A percentile compares a stretch with the other conserved stretches of the same genome.
Evolutionary conservation across 805 yeast species (phyloP).

Genomic region (Cyberlindnera lachancei): DNA sequence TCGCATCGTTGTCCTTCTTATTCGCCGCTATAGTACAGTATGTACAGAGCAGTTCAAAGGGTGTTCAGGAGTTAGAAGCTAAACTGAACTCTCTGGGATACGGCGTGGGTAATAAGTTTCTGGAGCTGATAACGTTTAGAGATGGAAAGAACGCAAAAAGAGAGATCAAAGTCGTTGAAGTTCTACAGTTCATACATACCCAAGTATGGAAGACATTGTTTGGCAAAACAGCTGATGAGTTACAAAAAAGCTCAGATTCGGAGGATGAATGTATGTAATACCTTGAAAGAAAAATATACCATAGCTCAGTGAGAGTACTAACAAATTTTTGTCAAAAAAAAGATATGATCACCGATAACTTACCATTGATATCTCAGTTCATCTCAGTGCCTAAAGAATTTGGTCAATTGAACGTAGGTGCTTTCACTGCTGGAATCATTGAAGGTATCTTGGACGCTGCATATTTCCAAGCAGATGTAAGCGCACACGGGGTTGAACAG

Average conservation of each 20-base stretch:
- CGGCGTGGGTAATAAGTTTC: slow-evolving; percentile 61
- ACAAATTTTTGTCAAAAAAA: background rate
- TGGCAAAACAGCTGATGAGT: slow-evolving; percentile 65
- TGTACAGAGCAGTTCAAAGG: slow-evolving; percentile 52
- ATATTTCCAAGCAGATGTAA: slow-evolving; percentile 65
- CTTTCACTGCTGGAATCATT: slow-evolving; percentile 77
- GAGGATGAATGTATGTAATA: slow-evolving; percentile 42
- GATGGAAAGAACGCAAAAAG: slow-evolving; percentile 63
- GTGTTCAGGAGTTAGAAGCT: slow-evolving; percentile 58
- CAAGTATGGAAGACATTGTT: slow-evolving; percentile 68
- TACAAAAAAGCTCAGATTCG: slow-evolving; percentile 63
- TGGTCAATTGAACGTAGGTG: slow-evolving; percentile 70
- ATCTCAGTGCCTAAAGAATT: slow-evolving; percentile 76
- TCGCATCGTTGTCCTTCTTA: slow-evolving; percentile 59
- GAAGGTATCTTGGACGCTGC: slow-evolving; percentile 76
- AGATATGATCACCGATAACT: slow-evolving; percentile 52
- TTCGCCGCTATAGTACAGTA: slow-evolving; percentile 66
- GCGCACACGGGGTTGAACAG: slow-evolving; percentile 72
- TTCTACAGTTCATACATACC: slow-evolving; percentile 64
- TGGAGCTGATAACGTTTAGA: slow-evolving; percentile 63
- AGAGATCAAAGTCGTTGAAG: slow-evolving; percentile 57
- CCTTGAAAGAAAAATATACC: no score
- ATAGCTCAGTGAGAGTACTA: no score
- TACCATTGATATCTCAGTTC: slow-evolving; percentile 63
- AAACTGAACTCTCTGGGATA: slow-evolving; percentile 69